Conservation (phyloP, 257 asterid genomes). For the Ehretia macrophylla region DNA sequence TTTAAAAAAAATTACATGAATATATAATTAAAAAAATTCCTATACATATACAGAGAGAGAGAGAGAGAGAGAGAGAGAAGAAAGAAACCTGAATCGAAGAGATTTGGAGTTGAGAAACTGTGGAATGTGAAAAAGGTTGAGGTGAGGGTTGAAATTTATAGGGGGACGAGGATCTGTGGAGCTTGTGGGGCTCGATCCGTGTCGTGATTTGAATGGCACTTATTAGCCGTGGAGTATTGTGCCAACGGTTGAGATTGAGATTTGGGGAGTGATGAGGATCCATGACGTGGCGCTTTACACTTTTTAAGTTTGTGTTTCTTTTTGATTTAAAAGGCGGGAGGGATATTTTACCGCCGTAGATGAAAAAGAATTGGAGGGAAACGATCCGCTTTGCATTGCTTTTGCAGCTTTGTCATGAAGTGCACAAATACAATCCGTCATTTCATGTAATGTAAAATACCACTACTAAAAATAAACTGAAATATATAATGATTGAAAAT, state of each 20-base stretch:
- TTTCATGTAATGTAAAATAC: too few species aligned
- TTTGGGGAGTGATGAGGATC: background rate
- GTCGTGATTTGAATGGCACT: background rate
- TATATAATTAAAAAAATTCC: too few species aligned
- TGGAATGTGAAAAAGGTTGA: background rate
- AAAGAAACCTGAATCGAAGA: background rate
- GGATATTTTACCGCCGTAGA: background rate
- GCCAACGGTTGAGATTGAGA: background rate
- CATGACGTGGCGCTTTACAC: background rate
- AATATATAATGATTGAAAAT: too few species aligned
- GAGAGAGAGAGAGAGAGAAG: background rate
- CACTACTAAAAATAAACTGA: too few species aligned
- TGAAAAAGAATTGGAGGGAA: too few species aligned
- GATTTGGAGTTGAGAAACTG: background rate
- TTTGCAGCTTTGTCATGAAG: too few species aligned
- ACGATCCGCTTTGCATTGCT: too few species aligned
- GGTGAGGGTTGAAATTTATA: background rate
- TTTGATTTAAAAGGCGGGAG: background rate
- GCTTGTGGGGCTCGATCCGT: background rate
- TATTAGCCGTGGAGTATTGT: background rate
- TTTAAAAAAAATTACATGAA: too few species aligned
- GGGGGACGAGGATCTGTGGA: background rate
- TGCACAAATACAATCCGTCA: too few species aligned
- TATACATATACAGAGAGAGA: too few species aligned
- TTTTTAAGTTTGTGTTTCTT: background rate